phyloP scores from a whole-genome alignment of 306 rosid genomes.

The Castanea mollissima region DNA sequence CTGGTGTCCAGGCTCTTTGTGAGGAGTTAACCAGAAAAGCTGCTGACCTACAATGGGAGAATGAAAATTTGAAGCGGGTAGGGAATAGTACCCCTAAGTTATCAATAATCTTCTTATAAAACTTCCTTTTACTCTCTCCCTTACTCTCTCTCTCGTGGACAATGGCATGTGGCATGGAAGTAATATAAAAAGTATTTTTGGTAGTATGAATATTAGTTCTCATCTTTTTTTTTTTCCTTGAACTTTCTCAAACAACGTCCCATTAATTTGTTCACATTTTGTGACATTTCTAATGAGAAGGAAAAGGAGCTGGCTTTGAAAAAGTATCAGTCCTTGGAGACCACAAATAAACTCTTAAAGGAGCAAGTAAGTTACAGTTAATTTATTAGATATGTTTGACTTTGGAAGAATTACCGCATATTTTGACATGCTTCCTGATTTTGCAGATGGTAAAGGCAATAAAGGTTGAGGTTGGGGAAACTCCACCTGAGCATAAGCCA shows the following conservation, averaged over 20 bases:
- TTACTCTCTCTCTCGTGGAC: neutral
- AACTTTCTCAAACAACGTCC: slow-evolving; percentile 7
- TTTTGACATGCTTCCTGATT: slow-evolving; percentile 21
- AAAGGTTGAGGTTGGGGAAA: slow-evolving; percentile 47
- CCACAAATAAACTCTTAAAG: slow-evolving; percentile 69
- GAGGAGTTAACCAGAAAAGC: slow-evolving; percentile 82
- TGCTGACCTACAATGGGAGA: slow-evolving; percentile 65
- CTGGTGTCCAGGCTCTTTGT: slow-evolving; percentile 66
- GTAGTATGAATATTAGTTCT: neutral
- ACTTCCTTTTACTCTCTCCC: slow-evolving; percentile 1
- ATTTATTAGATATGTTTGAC: slow-evolving; percentile 8
- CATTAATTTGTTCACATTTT: slow-evolving; percentile 20
- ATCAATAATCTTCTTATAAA: slow-evolving; percentile 14
- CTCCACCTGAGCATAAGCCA: slow-evolving; percentile 33
- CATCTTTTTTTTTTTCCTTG: slow-evolving; percentile 16
- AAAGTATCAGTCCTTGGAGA: slow-evolving; percentile 72
- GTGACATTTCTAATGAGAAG: slow-evolving; percentile 46
- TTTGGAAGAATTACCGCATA: neutral
- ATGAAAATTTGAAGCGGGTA: slow-evolving; percentile 74
- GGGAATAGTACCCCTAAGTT: slow-evolving; percentile 9
- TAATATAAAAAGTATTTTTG: neutral
- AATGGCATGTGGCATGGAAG: neutral
- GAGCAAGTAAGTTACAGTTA: slow-evolving; percentile 55
- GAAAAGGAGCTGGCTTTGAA: slow-evolving; percentile 75
- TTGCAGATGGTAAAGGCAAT: slow-evolving; percentile 59